Conservation (phyloP, 306 rosid genomes). For the Quercus ilex region DNA sequence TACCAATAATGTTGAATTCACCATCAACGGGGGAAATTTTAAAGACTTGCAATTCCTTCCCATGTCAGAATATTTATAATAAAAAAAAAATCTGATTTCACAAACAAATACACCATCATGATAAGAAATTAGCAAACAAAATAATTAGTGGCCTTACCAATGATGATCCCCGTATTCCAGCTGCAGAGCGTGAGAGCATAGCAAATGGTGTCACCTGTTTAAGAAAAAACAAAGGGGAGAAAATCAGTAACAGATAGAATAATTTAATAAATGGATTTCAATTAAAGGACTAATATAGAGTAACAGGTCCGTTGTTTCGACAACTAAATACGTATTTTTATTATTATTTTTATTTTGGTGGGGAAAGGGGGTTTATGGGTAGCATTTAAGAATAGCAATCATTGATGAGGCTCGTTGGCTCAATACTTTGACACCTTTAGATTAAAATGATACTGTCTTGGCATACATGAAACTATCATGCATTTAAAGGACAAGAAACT, state of each 20-base stretch:
- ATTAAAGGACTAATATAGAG: not conserved
- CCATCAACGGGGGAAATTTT: not conserved
- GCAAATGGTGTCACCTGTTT: constrained; percentile 90
- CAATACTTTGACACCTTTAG: not conserved
- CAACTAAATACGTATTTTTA: not conserved
- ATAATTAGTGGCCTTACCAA: constrained; percentile 52
- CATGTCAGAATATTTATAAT: not conserved
- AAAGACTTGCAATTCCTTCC: not conserved
- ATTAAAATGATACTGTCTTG: not conserved
- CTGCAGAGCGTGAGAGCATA: constrained; percentile 86
- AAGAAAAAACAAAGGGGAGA: constrained; percentile 14
- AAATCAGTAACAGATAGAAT: not conserved
- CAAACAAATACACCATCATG: not conserved
- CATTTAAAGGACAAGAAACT: too few relatives aligned
- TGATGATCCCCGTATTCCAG: constrained; percentile 92
- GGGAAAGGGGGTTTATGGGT: not conserved
- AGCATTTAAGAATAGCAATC: not conserved
- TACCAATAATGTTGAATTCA: not conserved
- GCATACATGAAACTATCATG: too few relatives aligned
- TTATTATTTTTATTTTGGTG: not conserved
- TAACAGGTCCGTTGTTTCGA: not conserved
- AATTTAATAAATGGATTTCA: not conserved
- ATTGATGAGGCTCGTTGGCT: not conserved
- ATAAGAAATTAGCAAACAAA: not conserved
- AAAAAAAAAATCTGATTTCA: not conserved